phyloP scores from a whole-genome alignment of 257 asterid genomes.

The Scutellaria barbata region DNA sequence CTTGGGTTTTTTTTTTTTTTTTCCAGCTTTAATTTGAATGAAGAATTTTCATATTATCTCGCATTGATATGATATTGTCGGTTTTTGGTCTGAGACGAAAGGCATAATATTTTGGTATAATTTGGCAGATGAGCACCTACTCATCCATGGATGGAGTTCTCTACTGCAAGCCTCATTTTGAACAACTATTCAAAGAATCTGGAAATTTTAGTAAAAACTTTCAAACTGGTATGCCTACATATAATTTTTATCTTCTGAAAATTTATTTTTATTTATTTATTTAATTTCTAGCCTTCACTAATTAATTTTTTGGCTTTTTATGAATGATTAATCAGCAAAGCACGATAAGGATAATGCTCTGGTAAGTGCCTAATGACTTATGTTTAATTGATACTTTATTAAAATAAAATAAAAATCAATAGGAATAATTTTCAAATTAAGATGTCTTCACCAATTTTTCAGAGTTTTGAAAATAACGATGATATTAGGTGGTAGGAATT shows the following conservation, averaged over 20 bases:
- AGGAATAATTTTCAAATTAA: too few species aligned
- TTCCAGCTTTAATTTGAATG: not conserved
- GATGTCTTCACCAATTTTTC: too few species aligned
- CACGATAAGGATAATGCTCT: conserved; percentile 47
- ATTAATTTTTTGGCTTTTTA: not conserved
- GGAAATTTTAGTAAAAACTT: conserved; percentile 71
- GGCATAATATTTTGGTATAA: not conserved
- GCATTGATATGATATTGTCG: not conserved
- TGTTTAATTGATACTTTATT: too few species aligned
- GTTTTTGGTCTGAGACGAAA: not conserved
- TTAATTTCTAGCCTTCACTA: not conserved
- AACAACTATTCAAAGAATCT: conserved; percentile 77
- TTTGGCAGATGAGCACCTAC: conserved; percentile 81
- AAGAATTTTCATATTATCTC: not conserved
- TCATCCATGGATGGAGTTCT: conserved; percentile 78
- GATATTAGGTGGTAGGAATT: too few species aligned
- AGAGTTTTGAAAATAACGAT: too few species aligned
- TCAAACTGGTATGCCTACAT: conserved; percentile 41
- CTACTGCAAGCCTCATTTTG: conserved; percentile 87
- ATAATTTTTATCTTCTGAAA: not conserved
- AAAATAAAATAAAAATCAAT: too few species aligned
- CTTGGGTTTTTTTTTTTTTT: not conserved
- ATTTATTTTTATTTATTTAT: not conserved
- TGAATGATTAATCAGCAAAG: conserved; percentile 45
- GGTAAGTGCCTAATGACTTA: conserved; percentile 37